Evolutionary conservation across 2,329 filamentous ascomycete species (phyloP), one percentile per base, ranked within the genome.

Genomic region (Claviceps sp.): DNA sequence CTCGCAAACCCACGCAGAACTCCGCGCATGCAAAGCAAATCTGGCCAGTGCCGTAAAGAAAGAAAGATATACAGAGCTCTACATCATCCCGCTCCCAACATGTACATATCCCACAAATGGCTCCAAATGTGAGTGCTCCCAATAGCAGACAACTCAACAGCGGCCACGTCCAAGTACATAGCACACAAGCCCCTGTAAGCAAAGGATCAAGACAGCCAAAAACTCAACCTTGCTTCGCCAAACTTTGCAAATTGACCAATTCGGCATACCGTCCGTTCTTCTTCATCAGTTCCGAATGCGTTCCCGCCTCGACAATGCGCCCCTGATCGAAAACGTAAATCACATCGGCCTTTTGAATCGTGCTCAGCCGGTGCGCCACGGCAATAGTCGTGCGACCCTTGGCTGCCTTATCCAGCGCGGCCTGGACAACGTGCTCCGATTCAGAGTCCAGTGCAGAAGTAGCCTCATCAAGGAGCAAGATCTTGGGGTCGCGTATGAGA

Each of bases 291-390:
- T 89, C 85, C 0, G 71, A 61, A 63, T 97, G 91, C 8, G 82
- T 89, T 5, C 91, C 91, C 58, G 79, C 78, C 72, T 97, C 91
- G 1, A 94, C 86, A 44, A 97, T 80, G 54, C 81, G 78, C 7
- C 91, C 93, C 60, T 87, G 83, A 66, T 96, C 90, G 64, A 97
- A 93, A n/a, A 97, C 91, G 58, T 94, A 96, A 60, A 97, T 97
- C 48, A 91, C 72, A 63, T 97, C 91, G 0, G 91, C 91, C 65
- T 93, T 90, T 65, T 95, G 89, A 55, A 97, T 96, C 0, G 93
- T 96, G 62, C 83, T 89, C 5, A 98, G 72, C 24, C 93, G 77
- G 68, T 98, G 91, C 3, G 93, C 93, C 1, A 98, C 91, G 1
- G 91, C 90, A 56, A 98, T 93, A 0, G 91, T 97, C 6, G 89